Base-by-base conservation (phyloP, 2,329 filamentous ascomycete species). In the Coniochaeta sp. region DNA sequence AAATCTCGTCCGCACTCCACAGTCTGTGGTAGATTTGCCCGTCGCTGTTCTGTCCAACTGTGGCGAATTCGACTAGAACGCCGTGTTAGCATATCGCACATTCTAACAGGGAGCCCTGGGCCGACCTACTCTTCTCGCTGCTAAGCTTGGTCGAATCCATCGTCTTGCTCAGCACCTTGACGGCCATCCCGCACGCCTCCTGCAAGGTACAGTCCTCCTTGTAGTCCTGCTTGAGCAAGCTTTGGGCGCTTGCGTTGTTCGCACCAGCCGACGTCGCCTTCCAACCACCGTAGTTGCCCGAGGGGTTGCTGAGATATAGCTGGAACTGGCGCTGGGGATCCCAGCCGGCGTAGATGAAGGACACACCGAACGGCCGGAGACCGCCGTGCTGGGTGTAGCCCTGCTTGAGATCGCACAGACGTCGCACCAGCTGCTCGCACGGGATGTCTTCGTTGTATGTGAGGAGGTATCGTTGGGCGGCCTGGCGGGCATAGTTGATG, bases 381-480 rank as follows among this genome's bases (percentile, higher is more conserved):
- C 95, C 95, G 83, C 95, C 95, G 73, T 98, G 95, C 76, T 99
- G 95, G 66, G 95, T 99, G 81, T 99, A 99, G 64, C 95, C 93
- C 79, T 99, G 95, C 84, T 99, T 99, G 67, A 98, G 81, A 80
- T 99, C 95, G 79, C 96, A 99, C 70, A 99, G 84, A 69, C 91
- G 87, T 70, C 95, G 92, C 63, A 99, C 95, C 61, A 99, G 90
- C 78, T 99, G 95, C 77, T 99, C 95, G 81, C 95, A 99, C 62
- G 95, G 95, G 66, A 99, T 99, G 74, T 99, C 95, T 89, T 97
- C 93, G 82, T 98, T 96, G 84, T 99, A 99, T 70, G 93, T 99
- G 67, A 96, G 87, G 74, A 99, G 93, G 79, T 99, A 98, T 73
- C 89, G 87, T 80, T 99, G 95, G 69, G 95, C 95, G 70, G 91